Conservation (phyloP, 2,329 filamentous ascomycete genomes). For the Parastagonospora avenae region DNA sequence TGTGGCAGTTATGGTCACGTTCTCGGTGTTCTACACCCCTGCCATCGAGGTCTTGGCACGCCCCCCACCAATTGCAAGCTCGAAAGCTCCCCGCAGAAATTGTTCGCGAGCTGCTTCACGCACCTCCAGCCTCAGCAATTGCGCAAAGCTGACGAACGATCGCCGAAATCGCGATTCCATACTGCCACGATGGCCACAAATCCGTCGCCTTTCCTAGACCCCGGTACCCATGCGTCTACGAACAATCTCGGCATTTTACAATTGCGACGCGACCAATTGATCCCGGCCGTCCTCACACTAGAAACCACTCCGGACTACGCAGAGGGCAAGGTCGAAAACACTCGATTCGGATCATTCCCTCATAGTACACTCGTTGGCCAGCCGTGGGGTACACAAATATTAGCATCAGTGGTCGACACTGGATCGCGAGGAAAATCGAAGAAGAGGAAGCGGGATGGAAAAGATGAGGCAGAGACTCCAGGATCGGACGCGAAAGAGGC, state of each 20-base stretch:
- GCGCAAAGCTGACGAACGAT: background rate
- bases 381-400: conserved; percentile 90
- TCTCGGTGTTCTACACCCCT: conserved; percentile 21
- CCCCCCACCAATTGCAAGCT: conserved; percentile 30
- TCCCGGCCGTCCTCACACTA: conserved; percentile 67
- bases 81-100: conserved; percentile 32
- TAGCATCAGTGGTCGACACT: conserved; percentile 88
- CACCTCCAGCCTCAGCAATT: background rate
- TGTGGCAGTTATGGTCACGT: conserved; percentile 20
- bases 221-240: conserved; percentile 65
- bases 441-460: conserved; percentile 55
- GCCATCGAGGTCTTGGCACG: conserved; percentile 28
- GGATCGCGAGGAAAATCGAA: conserved; percentile 74
- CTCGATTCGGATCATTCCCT: conserved; percentile 80
- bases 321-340: conserved; percentile 70
- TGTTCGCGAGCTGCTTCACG: conserved; percentile 1
- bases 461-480: conserved; percentile 32
- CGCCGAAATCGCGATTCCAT: background rate
- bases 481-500: conserved; percentile 36
- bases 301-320: conserved; percentile 48
- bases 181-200: conserved; percentile 26
- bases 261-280: conserved; percentile 82
- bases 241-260: conserved; percentile 81
- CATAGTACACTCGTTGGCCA: conserved; percentile 64
- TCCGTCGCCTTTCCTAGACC: conserved; percentile 78